Base-by-base conservation (phyloP, 169 alveolate species). In the Eimeria necatrix region DNA sequence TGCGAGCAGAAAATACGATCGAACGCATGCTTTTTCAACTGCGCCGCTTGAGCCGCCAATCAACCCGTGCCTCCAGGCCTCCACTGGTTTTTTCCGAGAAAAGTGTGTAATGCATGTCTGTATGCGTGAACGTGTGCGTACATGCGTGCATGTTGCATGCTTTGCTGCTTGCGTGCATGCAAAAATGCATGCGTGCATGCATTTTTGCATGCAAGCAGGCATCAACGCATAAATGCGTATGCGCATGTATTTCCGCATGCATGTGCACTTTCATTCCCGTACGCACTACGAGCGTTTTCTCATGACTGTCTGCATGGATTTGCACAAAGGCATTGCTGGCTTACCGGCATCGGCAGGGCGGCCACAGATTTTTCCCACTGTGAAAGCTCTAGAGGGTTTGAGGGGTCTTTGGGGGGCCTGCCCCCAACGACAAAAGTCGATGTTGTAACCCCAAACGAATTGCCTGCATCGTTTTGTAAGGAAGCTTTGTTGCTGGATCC, bases 271-370 rank as follows among this genome's bases (percentile, higher is more conserved):
- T 14, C 22, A 59, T 59, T 59, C 68, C 68, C 68, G 20, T 18
- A 18, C 68, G 2, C 22, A 59, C 14, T 10, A 59, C 68, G 14
- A 10, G 22, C 14, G 20, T 18, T 59, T 70, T 32, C 46, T 70
- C 81, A 20, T 1, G 10, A 10, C 8, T 14, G 22, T 32, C 2
- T 18, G 16, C 18, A 10, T 10, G 14, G 3, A 14, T 24, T 3
- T 32, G 41, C 41, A 32, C 2, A 32, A 9, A 12, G 51, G 9
- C n/a, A 10, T 20, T 51, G 10, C 95, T 32, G 41, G 3, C 41
- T 49, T 16, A 93, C 95, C 26, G 95, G 95, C 95, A 93, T 93
- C 10, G 95, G 95, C 5, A 78, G 60, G 68, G n/a, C 85, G 12
- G 61, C 95, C 59, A 93, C 95, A 2, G 93, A 78, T 56, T 83